A percentile compares a stretch with the other conserved stretches of the same genome.
These are phyloP conservation scores for Entomortierella chlamydospora DNA, from an alignment of 192 early-diverging fungal genomes.

Conservation along the genomic window DNA sequence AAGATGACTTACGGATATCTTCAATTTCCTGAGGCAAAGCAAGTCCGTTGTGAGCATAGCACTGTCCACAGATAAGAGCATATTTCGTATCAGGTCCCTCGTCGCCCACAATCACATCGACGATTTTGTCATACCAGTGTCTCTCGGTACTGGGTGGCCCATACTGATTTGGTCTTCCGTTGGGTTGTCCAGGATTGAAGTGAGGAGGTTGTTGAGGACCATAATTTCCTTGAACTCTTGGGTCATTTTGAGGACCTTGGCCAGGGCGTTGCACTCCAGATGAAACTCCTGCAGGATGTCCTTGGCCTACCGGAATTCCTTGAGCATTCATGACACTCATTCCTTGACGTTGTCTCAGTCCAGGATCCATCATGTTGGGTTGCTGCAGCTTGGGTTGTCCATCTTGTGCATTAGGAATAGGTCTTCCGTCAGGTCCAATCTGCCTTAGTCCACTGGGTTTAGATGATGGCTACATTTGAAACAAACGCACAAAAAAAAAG, in stretches of 20 bases:
- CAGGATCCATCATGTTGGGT: conserved; percentile 47
- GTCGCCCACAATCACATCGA: conserved; percentile 94
- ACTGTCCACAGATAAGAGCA: conserved; percentile 92
- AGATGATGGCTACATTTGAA: conserved; percentile 19
- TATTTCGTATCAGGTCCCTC: conserved; percentile 91
- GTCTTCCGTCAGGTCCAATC: conserved; percentile 28
- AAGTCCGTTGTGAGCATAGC: conserved; percentile 94
- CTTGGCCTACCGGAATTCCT: conserved; percentile 20
- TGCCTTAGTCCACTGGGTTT: conserved; percentile 18
- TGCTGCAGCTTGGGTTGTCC: conserved; percentile 28
- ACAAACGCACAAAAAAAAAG: too few species aligned
- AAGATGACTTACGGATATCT: conserved; percentile 66
- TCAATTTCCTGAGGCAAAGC: conserved; percentile 85
- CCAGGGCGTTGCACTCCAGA: conserved; percentile 30
- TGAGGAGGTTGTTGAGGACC: not conserved
- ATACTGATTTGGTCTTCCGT: conserved; percentile 18
- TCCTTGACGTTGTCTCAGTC: conserved; percentile 44
- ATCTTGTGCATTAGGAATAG: conserved; percentile 21
- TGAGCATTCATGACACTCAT: conserved; percentile 31
- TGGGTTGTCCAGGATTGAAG: conserved; percentile 4
- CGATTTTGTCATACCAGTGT: conserved; percentile 91
- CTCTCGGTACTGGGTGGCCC: conserved; percentile 16
- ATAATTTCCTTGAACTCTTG: conserved; percentile 29
- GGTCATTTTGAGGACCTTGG: conserved; percentile 15
- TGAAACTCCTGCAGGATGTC: conserved; percentile 20